Base-by-base conservation (phyloP, 2,329 filamentous ascomycete genomes). In the Xylariales sp. region DNA sequence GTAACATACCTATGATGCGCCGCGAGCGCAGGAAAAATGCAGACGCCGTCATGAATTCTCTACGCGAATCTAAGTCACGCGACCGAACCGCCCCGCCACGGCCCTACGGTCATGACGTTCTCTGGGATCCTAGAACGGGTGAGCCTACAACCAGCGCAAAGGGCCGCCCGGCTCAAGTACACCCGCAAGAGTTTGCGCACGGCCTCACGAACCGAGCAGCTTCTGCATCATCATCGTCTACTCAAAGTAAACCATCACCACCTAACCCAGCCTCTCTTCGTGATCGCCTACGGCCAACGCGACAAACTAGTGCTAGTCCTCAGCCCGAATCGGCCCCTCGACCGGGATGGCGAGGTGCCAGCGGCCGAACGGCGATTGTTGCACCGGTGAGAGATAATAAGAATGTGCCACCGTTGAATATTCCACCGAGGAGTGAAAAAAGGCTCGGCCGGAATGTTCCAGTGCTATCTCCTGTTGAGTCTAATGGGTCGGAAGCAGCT, bases 341-440 rank as follows among this genome's bases (percentile, higher is more conserved):
- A 28, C 88, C 89, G 5, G 84, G 89, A 65, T 94, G 92, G 92
- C 90, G 89, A 73, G 91, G 91, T 18, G 88, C 89, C 45, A 93
- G 89, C 76, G 92, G 92, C 34, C 87, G 91, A 71, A 85, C 85
- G 49, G 83, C 86, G 43, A 83, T 93, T 64, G 85, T 92, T 41
- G 84, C 85, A 52, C 89, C 91, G 3, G 85, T 93, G 45, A 85
- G 83, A 74, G 90, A 93, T 75, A 87, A 87, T 43, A 81, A 81
- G 49, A 80, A 83, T 66, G 85, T 85, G 14, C 80, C 85, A 65
- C 87, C 89, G n/a, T 79, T 91, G 49, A 85, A 80, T 68, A 81
- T 91, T 63, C 84, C 86, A 16, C 81, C 81, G 49, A 87, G 83
- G 76, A 84, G 79, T 74, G 83, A 79, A 74, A 86, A 82, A 73